Base-by-base conservation (phyloP, 441 rosid species). In the Populus tomentosa region DNA sequence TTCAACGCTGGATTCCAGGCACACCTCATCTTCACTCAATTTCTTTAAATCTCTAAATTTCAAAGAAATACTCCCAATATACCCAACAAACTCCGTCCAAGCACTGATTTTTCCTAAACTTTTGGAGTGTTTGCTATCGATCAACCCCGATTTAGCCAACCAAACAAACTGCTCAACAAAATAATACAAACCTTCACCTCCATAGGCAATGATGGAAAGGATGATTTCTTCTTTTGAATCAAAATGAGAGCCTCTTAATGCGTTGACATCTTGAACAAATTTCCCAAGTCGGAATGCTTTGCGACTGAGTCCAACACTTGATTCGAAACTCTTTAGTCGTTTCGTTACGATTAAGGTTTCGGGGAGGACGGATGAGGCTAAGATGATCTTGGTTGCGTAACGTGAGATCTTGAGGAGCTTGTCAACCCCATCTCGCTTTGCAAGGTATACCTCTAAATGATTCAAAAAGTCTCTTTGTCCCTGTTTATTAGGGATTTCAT, bases 241-340 rank as follows among this genome's bases (percentile, higher is more conserved):
- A 69, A 88, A 81, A 63, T 65, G 80, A 16, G 97, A 87, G 78
- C 65, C 77, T 23, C 97, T 81, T 7, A 93, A 70, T 1, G 92
- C 89, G 87, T 93, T 95, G 42, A 92, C 75, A 80, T 92, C 97
- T 73, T 95, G 98, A 10, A 95, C 86, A 79, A 93, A 95, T 86
- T 95, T 95, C 1, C 98, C 98, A 11, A 95, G 90, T 38, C 97
- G 95, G 79, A 95, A 95, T 28, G 99, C 99, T 84, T 95, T 95
- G 36, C 98, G 99, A 68, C 98, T 95, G 62, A 95, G 83, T 33
- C 98, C 99, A 50, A 93, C 97, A 70, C 94, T 93, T 6, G 99
- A 92, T 73, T 95, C 99, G 86, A 95, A 95, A 84, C 85, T 86
- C 86, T 88, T 90, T 78, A 95, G 90, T 1, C 92, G 87, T 35